Conservation (phyloP, 2,329 filamentous ascomycete genomes). For the Lecanicillium sp. region DNA sequence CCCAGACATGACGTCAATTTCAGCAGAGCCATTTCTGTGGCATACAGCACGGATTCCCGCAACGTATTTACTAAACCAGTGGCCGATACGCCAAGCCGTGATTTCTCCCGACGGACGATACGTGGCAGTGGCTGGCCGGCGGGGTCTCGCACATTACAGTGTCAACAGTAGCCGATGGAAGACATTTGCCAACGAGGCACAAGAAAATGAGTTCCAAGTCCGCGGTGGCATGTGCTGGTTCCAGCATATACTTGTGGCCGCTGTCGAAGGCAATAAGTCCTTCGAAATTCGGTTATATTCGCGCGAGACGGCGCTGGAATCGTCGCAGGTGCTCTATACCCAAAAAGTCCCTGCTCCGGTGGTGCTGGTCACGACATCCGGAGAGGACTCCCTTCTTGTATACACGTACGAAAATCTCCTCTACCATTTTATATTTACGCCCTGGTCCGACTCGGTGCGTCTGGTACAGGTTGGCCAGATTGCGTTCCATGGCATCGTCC, state of each 20-base stretch:
- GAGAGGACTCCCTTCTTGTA: constrained; percentile 88
- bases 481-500: constrained; percentile 91
- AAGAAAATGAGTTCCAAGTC: constrained; percentile 88
- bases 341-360: constrained; percentile 78
- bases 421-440: constrained; percentile 87
- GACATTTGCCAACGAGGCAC: constrained; percentile 72
- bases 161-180: constrained; percentile 94
- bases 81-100: constrained; percentile 83
- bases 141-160: constrained; percentile 92
- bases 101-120: constrained; percentile 91
- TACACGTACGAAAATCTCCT: constrained; percentile 96
- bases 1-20: constrained; percentile 83
- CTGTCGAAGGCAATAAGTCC: constrained; percentile 76
- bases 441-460: constrained; percentile 60
- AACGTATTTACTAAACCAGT: constrained; percentile 81
- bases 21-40: constrained; percentile 90
- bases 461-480: constrained; percentile 96
- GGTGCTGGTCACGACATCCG: constrained; percentile 83
- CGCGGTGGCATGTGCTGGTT: constrained; percentile 98
- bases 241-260: constrained; percentile 87
- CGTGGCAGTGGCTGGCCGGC: constrained; percentile 87
- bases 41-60: constrained; percentile 83
- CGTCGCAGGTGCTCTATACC: constrained; percentile 64
- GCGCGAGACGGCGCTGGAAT: constrained; percentile 72
- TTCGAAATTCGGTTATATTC: constrained; percentile 92